phyloP scores from a whole-genome alignment of 2,329 filamentous ascomycete species.

The Pezicula radicicola region DNA sequence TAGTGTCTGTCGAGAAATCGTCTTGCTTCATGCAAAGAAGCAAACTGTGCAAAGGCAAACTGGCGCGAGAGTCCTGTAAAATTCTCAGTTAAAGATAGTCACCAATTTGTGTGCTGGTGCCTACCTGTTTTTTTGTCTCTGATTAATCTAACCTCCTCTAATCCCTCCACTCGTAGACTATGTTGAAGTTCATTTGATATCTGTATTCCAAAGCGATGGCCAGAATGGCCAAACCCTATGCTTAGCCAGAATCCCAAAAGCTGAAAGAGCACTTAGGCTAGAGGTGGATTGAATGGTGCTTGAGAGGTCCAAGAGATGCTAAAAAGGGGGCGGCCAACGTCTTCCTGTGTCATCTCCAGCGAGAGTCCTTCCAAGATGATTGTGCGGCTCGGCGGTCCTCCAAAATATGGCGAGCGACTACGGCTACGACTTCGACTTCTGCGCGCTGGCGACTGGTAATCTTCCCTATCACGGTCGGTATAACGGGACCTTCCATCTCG shows the following conservation, averaged over 20 bases:
- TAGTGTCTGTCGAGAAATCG: conserved; percentile 51
- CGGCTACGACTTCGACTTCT: conserved; percentile 21
- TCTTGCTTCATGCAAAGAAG: conserved; percentile 42
- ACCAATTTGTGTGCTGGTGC: conserved; percentile 7
- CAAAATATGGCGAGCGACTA: conserved; percentile 28
- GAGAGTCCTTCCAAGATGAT: conserved; percentile 55
- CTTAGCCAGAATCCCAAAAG: conserved; percentile 33
- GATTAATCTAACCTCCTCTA: conserved; percentile 56
- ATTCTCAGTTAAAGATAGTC: conserved; percentile 6
- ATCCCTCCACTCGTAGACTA: conserved; percentile 45
- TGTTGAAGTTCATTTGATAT: conserved; percentile 52
- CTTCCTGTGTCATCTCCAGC: conserved; percentile 43
- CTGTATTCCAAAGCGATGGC: conserved; percentile 38
- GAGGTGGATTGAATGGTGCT: conserved; percentile 14
- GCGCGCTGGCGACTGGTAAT: conserved; percentile 25
- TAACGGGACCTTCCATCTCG: conserved; percentile 27
- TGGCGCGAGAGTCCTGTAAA: conserved; percentile 47
- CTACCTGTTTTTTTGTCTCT: conserved; percentile 55
- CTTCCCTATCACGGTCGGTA: conserved; percentile 30
- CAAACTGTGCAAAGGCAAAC: conserved; percentile 55
- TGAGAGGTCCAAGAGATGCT: conserved; percentile 13
- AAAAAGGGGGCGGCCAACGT: conserved; percentile 44
- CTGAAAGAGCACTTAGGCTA: conserved; percentile 31
- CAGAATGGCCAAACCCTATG: conserved; percentile 28
- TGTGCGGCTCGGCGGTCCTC: conserved; percentile 41